Base-by-base conservation (phyloP, 331 rosid species). In the Telfairia occidentalis region DNA sequence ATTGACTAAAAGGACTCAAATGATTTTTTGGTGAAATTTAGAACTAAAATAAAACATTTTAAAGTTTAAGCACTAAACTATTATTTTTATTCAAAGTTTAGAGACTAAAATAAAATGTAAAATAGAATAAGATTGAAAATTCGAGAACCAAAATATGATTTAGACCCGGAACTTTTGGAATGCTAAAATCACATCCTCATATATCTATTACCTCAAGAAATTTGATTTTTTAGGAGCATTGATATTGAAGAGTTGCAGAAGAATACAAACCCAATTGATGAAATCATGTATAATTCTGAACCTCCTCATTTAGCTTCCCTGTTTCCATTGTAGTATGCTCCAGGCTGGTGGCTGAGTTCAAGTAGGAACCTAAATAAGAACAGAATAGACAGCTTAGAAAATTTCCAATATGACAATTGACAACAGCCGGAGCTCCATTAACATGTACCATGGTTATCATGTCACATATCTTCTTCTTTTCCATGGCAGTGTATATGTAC, bases 391-490 rank as follows among this genome's bases (percentile, higher is more conserved):
- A 48, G 58, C 23, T 45, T 11, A 45, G 58, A 16, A 43, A 43
- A 26, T 2, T 15, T 43, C 7, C 40, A 15, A 8, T 28, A 28
- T 15, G 32, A 58, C 28, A 28, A 46, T 42, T 46, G 1, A 46
- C 16, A 70, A 24, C 23, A 69, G 15, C 37, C 32, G 15, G 48
- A 26, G 28, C 0, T 65, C 26, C 38, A 26, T 8, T 35, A 28
- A 46, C 8, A 28, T 46, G n/a, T 70, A 46, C 75, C 74, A 28
- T 46, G 58, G 24, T 28, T 67, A 24, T 67, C 7, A 29, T 70
- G 75, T 45, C 78, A 37, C 48, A 24, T 74, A 21, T 34, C 53
- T 74, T 21, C 53, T 74, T 34, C 52, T 74, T 57, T 74, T 74
- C 54, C 54, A 57, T 52, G 66, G 9, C 70, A 55, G 52, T 74